phyloP scores from a whole-genome alignment of 306 rosid species.

The Trifolium pratense region DNA sequence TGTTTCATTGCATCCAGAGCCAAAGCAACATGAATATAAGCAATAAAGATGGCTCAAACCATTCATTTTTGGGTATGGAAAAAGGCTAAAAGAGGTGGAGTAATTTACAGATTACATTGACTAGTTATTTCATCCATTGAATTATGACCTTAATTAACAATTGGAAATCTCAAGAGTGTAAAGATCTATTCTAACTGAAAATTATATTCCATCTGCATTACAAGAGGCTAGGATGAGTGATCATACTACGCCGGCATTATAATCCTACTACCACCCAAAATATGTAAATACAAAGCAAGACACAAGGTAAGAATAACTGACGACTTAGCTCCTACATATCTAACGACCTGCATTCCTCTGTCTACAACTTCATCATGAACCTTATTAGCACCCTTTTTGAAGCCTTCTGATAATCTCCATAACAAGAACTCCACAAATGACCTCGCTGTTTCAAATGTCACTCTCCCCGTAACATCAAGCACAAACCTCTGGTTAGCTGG shows the following conservation, averaged over 20 bases:
- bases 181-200: slow-evolving; percentile 23
- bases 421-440: slow-evolving; percentile 69
- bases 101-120: slow-evolving; percentile 2
- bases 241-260: slow-evolving; percentile 64
- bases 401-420: slow-evolving; percentile 64
- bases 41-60: slow-evolving; percentile 9
- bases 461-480: slow-evolving; percentile 87
- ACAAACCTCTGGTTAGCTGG: slow-evolving; percentile 75
- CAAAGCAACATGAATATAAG: slow-evolving; percentile 5
- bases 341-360: slow-evolving; percentile 70
- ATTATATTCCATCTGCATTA: slow-evolving; percentile 42
- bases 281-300: slow-evolving; percentile 80
- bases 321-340: slow-evolving; percentile 79
- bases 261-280: slow-evolving; percentile 64
- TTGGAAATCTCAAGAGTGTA: slow-evolving; percentile 18
- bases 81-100: background rate
- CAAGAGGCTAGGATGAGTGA: slow-evolving; percentile 25
- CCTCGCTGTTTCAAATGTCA: slow-evolving; percentile 72
- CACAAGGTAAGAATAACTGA: slow-evolving; percentile 78
- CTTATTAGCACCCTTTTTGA: slow-evolving; percentile 58
- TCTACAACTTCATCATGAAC: slow-evolving; percentile 66
- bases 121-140: slow-evolving; percentile 6
- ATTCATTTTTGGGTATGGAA: background rate
- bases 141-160: slow-evolving; percentile 21
- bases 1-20: slow-evolving; percentile 11